Evolutionary conservation across 2,329 filamentous ascomycete species (phyloP).

Genomic region (Ophiostoma triangulosporum): DNA sequence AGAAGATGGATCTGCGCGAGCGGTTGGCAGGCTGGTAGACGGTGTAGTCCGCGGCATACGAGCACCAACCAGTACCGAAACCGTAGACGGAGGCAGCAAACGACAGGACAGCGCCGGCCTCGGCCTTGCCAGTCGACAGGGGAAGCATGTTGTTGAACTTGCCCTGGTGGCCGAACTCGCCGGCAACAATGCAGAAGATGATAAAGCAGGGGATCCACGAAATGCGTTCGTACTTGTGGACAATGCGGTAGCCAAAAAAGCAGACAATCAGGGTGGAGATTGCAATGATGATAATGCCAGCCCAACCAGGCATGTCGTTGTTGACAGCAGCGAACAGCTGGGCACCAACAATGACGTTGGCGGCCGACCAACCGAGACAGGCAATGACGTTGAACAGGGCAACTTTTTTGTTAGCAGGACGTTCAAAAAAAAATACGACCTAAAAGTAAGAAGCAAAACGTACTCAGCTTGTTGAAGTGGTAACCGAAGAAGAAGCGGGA

Average conservation of each 20-base stretch:
- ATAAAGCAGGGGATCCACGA: constrained; percentile 53
- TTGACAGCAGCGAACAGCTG: constrained; percentile 67
- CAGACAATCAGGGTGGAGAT: constrained; percentile 53
- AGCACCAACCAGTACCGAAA: constrained; percentile 57
- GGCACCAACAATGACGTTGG: constrained; percentile 69
- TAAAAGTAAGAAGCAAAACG: constrained; percentile 20
- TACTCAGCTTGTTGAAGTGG: constrained; percentile 53
- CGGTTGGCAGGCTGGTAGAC: constrained; percentile 37
- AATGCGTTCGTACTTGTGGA: constrained; percentile 65
- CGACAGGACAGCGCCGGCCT: constrained; percentile 42
- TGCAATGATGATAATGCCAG: constrained; percentile 63
- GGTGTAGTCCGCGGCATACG: constrained; percentile 41
- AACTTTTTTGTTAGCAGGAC: constrained; percentile 26
- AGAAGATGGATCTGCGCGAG: constrained; percentile 46
- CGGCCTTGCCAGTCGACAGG: constrained; percentile 41
- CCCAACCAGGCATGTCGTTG: constrained; percentile 51
- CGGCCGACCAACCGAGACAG: constrained; percentile 61
- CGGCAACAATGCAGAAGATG: constrained; percentile 35
- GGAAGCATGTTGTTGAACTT: constrained; percentile 29
- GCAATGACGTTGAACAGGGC: constrained; percentile 58
- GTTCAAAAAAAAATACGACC: background rate
- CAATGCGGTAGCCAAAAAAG: constrained; percentile 62
- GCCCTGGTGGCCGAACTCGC: constrained; percentile 28
- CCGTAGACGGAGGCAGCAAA: constrained; percentile 55
- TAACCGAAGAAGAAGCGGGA: constrained; percentile 46